Percentiles rank a stretch among this genome's conserved stretches.
Conservation (phyloP, 257 asterid genomes). For the Solanum chaucha region DNA sequence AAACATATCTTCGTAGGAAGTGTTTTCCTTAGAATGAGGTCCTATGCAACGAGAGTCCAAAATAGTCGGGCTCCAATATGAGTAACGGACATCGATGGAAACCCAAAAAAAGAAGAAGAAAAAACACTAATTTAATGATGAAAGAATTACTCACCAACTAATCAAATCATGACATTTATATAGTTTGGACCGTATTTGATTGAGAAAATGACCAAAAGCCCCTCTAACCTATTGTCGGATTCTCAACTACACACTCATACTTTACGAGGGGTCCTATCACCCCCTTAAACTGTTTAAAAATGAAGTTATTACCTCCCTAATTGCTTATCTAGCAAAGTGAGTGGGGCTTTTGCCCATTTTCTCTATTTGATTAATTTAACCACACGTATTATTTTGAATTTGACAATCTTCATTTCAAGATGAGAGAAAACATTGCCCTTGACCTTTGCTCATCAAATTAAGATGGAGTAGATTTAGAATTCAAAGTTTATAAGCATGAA, state of each 20-base stretch:
- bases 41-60: not conserved
- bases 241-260: no score
- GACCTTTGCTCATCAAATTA: not conserved
- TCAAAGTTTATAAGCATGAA: not conserved
- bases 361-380: not conserved
- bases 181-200: not conserved
- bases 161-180: not conserved
- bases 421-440: not conserved
- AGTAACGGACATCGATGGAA: no score
- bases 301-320: no score
- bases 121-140: not conserved
- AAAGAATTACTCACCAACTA: not conserved
- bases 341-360: no score
- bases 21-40: not conserved
- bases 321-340: no score
- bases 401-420: not conserved
- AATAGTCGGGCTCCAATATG: no score
- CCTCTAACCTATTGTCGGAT: no score
- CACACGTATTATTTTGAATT: not conserved
- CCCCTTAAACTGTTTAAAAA: no score
- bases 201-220: no score
- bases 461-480: not conserved
- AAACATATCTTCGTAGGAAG: fast-evolving
- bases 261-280: no score
- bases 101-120: no score